Base-by-base conservation (phyloP, 2,329 filamentous ascomycete species). In the Ophiostoma sp. region DNA sequence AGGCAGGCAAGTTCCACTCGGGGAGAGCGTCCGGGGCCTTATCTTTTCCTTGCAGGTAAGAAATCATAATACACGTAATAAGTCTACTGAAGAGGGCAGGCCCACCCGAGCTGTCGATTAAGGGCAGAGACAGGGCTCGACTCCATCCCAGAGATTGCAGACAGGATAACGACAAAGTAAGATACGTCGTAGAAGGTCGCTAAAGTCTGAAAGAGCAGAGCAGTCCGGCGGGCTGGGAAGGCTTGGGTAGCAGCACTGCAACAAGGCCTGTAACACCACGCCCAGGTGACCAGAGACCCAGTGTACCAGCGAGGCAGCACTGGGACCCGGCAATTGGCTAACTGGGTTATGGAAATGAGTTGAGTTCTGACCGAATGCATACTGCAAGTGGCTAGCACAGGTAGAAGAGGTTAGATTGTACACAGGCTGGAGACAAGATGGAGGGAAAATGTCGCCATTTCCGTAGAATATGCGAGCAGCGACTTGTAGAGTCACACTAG, bases 91-190 rank as follows among this genome's bases (percentile, higher is more conserved):
- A 65, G 5, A 64, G 52, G 38, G 76, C 73, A 66, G 58, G 38
- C 66, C 49, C 40, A 45, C 38, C 38, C 52, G 40, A 47, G 49
- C 81, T 82, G 83, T 73, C 71, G n/a, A 70, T n/a, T 40, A 18
- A 36, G 4, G 14, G n/a, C 49, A 44, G 42, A 45, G 2, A 12
- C 36, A 27, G 44, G n/a, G 41, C n/a, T 40, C n/a, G 16, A 45
- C 14, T 40, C 38, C 27, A 40, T 60, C 27, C 55, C 27, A 60
- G 55, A 60, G 36, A 55, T 18, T 8, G 47, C 52, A 58, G 52
- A 38, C 14, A 38, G 27, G 27, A 40, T 58, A 58, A 9, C 45
- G 16, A n/a, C 45, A 49, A 27, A 55, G 49, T 18, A 55, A 55
- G 7, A 2, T 55, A 4, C 11, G 18, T 18, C 18, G 49, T 60